A percentile compares a stretch with the other conserved stretches of the same genome.
Conservation (phyloP, 768 basidiomycete species). For the Lentinula lateritia region DNA sequence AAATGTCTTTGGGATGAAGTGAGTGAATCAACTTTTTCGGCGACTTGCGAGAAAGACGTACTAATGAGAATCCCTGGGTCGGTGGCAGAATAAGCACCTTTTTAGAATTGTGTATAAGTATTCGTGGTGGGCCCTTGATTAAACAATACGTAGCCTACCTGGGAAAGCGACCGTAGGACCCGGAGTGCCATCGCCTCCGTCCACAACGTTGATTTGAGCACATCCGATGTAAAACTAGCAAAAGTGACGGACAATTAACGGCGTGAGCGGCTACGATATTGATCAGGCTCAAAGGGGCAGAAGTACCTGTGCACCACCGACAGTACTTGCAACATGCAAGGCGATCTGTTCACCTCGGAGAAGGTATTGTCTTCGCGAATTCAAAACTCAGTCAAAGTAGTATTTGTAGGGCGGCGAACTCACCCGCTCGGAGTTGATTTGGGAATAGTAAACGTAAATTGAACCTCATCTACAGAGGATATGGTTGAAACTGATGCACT, state of each 20-base stretch:
- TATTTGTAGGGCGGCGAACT: no score
- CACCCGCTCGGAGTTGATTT: conserved; percentile 27
- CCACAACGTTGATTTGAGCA: conserved; percentile 29
- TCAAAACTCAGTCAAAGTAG: background rate
- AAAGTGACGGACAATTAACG: background rate
- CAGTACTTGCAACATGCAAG: conserved; percentile 22
- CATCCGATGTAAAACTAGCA: conserved; percentile 30
- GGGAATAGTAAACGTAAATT: conserved; percentile 29
- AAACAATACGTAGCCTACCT: conserved; percentile 12
- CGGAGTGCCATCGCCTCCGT: conserved; percentile 24
- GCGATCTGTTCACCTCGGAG: conserved; percentile 31
- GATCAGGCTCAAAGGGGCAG: background rate
- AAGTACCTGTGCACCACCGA: conserved; percentile 23
- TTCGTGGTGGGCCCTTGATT: background rate
- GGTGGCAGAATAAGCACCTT: conserved; percentile 24
- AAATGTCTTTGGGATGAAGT: conserved; percentile 18
- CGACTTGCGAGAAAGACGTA: conserved; percentile 9
- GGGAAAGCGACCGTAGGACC: conserved; percentile 29
- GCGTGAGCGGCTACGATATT: no score
- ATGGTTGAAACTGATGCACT: background rate
- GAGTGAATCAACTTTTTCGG: background rate
- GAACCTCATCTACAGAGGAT: conserved; percentile 18
- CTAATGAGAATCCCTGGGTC: conserved; percentile 30
- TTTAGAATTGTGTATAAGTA: background rate
- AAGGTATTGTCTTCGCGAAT: conserved; percentile 18